phyloP scores from a whole-genome alignment of 108 stramenopile genomes.

The Cyclotella sp. region DNA sequence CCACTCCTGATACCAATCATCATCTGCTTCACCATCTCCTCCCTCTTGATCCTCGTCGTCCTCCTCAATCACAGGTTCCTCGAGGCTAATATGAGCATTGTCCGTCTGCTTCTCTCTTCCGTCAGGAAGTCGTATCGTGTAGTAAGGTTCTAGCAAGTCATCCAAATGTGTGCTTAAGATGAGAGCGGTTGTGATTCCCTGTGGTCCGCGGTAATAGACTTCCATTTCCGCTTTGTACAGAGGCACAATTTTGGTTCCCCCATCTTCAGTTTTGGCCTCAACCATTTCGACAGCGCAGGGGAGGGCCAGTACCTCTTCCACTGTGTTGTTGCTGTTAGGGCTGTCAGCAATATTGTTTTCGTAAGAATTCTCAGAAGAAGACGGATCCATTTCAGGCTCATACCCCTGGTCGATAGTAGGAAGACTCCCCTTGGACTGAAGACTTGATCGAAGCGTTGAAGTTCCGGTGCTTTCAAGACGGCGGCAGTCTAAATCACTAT shows the following conservation, averaged over 20 bases:
- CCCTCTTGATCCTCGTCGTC: background rate
- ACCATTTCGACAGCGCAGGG: slow-evolving; percentile 47
- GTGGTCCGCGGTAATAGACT: slow-evolving; percentile 36
- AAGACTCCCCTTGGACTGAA: background rate
- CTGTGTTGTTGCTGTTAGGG: slow-evolving; percentile 4
- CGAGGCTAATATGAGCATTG: slow-evolving; percentile 46
- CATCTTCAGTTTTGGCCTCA: slow-evolving; percentile 47
- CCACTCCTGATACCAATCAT: slow-evolving; percentile 13
- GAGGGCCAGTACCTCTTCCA: slow-evolving; percentile 15
- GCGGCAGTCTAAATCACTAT: too few relatives aligned
- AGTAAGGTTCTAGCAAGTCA: slow-evolving; percentile 60
- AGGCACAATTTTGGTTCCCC: slow-evolving; percentile 44
- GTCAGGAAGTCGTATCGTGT: slow-evolving; percentile 43
- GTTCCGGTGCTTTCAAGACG: background rate
- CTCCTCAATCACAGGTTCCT: slow-evolving; percentile 11
- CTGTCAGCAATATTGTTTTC: slow-evolving; percentile 3
- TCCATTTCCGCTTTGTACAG: slow-evolving; percentile 33
- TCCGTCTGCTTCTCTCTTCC: slow-evolving; percentile 67
- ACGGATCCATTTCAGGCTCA: slow-evolving; percentile 13
- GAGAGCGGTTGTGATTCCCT: slow-evolving; percentile 22
- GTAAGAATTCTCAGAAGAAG: slow-evolving; percentile 25
- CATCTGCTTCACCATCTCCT: background rate
- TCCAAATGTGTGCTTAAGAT: slow-evolving; percentile 48
- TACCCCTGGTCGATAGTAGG: slow-evolving; percentile 1
- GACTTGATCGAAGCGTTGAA: background rate